Conservation (phyloP, 2,329 filamentous ascomycete genomes). For the Saccharata proteae region DNA sequence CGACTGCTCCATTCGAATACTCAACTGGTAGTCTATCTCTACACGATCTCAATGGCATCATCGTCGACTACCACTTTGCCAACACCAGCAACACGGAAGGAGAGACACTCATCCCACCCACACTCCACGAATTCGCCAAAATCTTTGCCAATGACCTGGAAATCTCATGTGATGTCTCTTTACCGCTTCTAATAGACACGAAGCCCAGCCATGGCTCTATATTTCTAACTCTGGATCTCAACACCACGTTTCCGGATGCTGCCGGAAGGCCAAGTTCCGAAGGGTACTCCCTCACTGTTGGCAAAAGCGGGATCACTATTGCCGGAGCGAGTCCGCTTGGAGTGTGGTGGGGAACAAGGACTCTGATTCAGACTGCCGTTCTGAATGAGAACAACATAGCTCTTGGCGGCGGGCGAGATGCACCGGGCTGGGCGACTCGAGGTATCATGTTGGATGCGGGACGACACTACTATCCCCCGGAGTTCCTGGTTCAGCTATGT, state of each 20-base stretch:
- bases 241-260: constrained; percentile 30
- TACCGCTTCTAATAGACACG: not conserved
- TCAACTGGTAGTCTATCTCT: constrained; percentile 8
- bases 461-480: constrained; percentile 43
- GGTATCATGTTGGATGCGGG: constrained; percentile 37
- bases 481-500: constrained; percentile 46
- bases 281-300: constrained; percentile 36
- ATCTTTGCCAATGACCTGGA: constrained; percentile 33
- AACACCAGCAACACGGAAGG: constrained; percentile 32
- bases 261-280: constrained; percentile 32
- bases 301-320: constrained; percentile 23
- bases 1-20: constrained; percentile 10
- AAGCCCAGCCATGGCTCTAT: constrained; percentile 15
- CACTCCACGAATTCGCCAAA: constrained; percentile 33
- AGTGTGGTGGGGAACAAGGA: constrained; percentile 47
- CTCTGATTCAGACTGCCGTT: constrained; percentile 40
- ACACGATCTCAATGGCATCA: constrained; percentile 17
- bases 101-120: constrained; percentile 35
- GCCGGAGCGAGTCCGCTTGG: constrained; percentile 43
- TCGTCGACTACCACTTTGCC: constrained; percentile 34
- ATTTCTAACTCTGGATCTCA: constrained; percentile 36
- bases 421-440: constrained; percentile 32
- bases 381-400: constrained; percentile 29
- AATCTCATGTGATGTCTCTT: constrained; percentile 7
- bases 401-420: constrained; percentile 34